These are phyloP conservation scores for Myriangium duriaei DNA, from an alignment of 2,329 filamentous ascomycete genomes.

Conservation along the genomic window DNA sequence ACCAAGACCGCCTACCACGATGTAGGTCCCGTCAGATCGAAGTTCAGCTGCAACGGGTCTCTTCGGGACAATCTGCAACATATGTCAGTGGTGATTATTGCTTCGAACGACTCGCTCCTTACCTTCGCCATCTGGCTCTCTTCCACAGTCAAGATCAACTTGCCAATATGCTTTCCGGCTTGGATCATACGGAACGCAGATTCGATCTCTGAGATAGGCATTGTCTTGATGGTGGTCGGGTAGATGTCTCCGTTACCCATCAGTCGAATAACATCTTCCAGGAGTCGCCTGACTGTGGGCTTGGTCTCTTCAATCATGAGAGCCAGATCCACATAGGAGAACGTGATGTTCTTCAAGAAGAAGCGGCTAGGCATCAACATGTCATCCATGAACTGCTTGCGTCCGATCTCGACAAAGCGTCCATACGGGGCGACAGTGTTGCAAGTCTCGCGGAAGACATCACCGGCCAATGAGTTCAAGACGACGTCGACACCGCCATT, in stretches of 20 bases:
- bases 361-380: conserved; percentile 12
- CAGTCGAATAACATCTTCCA: conserved; percentile 13
- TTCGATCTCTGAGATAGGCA: conserved; percentile 13
- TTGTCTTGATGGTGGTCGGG: conserved; percentile 10
- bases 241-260: conserved; percentile 11
- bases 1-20: conserved; percentile 17
- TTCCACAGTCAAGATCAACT: conserved; percentile 12
- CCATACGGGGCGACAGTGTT: conserved; percentile 21
- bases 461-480: conserved; percentile 21
- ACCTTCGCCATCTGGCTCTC: not conserved
- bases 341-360: conserved; percentile 12
- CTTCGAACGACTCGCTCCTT: no score
- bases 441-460: conserved; percentile 18
- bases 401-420: conserved; percentile 20
- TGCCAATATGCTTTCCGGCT: conserved; percentile 15
- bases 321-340: conserved; percentile 10
- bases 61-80: not conserved
- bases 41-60: not conserved
- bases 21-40: conserved; percentile 10
- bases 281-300: conserved; percentile 13
- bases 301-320: conserved; percentile 11
- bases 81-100: not conserved
- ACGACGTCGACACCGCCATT: conserved; percentile 25
- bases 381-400: conserved; percentile 14
- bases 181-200: conserved; percentile 14